Percentiles rank a stretch among this genome's conserved stretches.
Evolutionary conservation across 2,329 filamentous ascomycete species (phyloP).

Genomic region (Sporothrix phasma): DNA sequence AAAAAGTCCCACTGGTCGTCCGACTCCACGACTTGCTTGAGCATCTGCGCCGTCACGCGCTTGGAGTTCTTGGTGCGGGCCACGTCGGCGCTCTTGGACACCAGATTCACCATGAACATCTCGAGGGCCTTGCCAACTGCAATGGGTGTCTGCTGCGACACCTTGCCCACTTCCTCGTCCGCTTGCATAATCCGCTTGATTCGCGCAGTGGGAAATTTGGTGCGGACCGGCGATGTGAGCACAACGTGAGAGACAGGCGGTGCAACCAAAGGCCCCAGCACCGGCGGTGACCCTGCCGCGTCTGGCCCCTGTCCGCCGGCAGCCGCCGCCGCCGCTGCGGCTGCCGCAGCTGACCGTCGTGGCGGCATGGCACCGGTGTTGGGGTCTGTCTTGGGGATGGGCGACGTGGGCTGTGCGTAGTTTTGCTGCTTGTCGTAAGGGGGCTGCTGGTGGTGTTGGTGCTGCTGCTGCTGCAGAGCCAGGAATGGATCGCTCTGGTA

Average conservation of each 20-base stretch:
- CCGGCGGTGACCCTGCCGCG: neutral
- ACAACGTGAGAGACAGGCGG: slow-evolving; percentile 23
- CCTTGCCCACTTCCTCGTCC: slow-evolving; percentile 96
- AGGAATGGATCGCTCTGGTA: slow-evolving; percentile 14
- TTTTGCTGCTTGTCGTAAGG: neutral
- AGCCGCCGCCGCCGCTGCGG: neutral
- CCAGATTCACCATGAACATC: slow-evolving; percentile 93
- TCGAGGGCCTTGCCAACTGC: slow-evolving; percentile 93
- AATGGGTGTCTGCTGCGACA: slow-evolving; percentile 93
- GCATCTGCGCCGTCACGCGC: slow-evolving; percentile 77
- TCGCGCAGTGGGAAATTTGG: slow-evolving; percentile 90
- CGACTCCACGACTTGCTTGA: slow-evolving; percentile 80
- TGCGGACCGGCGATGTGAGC: slow-evolving; percentile 67
- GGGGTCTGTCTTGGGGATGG: neutral
- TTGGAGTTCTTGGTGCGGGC: slow-evolving; percentile 77
- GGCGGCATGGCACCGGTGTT: slow-evolving; percentile 15
- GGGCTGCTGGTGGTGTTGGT: slow-evolving; percentile 10
- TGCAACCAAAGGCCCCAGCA: neutral
- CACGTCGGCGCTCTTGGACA: slow-evolving; percentile 77
- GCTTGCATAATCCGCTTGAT: slow-evolving; percentile 99
- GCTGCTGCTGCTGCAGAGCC: slow-evolving; percentile 10
- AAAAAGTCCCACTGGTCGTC: slow-evolving; percentile 94
- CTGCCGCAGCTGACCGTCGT: slow-evolving; percentile 9
- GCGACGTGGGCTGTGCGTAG: neutral
- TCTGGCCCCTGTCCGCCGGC: neutral